Base-by-base conservation (phyloP, 768 basidiomycete species). In the Rhodotorula taiwanensis region DNA sequence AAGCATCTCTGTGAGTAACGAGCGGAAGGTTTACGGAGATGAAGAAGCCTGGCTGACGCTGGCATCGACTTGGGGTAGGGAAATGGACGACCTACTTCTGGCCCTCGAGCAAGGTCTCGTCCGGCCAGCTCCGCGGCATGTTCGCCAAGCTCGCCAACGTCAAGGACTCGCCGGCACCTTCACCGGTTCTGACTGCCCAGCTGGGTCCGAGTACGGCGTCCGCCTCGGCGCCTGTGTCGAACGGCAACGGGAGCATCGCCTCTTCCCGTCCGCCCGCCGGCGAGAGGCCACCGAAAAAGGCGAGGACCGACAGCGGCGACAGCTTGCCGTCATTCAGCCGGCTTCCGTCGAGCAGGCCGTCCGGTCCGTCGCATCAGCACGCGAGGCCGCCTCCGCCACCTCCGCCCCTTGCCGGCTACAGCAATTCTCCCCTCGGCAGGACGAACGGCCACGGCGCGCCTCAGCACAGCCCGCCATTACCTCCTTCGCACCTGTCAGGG, bases 1-100 rank as follows among this genome's bases (percentile, higher is more conserved):
- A 72, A 72, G 53, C 71, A 72, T 44, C 67, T 73, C 13, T 73
- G 71, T 70, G 20, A 50, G 62, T 61, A 16, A 39, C 49, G 21
- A 18, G 20, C 5, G 6, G 5, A 13, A 4, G 18, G 10, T 0
- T 2, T 53, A n/a, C n/a, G n/a, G n/a, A n/a, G n/a, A n/a, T n/a
- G n/a, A n/a, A n/a, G n/a, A n/a, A n/a, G n/a, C n/a, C n/a, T n/a
- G n/a, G n/a, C n/a, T 54, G 44, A 45, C 36, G 21, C 6, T 7
- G 10, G 2, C 1, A 25, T 21, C 23, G 27, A 8, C 48, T 49
- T 21, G 20, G n/a, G n/a, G n/a, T 23, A 69, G 63, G 68, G 68
- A 64, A 65, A 31, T 70, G 69, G 69, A 51, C 69, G 30, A 52
- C 27, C 16, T 55, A 54, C 55, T 70, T 70, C 61, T 66, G 61